phyloP scores from a whole-genome alignment of 2,329 filamentous ascomycete genomes.

The Pyricularia pennisetigena region DNA sequence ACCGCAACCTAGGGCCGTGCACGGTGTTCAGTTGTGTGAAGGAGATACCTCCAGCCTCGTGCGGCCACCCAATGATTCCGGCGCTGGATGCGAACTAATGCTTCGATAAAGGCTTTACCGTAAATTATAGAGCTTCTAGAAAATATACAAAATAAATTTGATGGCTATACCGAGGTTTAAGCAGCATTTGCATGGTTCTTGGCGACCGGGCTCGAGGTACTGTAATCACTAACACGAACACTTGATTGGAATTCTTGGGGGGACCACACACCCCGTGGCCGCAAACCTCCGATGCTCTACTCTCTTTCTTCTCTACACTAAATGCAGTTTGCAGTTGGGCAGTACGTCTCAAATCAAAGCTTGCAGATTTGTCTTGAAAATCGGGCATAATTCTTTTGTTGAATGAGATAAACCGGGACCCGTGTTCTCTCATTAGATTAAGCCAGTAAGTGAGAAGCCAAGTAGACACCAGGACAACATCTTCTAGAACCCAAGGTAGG shows the following conservation, averaged over 20 bases:
- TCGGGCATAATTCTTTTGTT: no score
- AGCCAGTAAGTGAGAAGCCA: background rate
- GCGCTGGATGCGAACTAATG: background rate
- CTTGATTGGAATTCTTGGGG: background rate
- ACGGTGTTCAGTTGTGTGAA: slow-evolving; percentile 17
- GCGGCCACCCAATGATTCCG: background rate
- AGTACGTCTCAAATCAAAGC: no score
- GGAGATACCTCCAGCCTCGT: slow-evolving; percentile 12
- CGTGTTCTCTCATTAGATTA: background rate
- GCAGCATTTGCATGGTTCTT: background rate
- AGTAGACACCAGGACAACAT: background rate
- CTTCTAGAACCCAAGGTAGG: background rate
- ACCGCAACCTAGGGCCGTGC: slow-evolving; percentile 11
- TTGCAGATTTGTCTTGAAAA: no score
- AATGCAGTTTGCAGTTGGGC: background rate
- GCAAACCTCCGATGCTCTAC: background rate
- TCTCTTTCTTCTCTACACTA: background rate
- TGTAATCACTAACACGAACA: background rate
- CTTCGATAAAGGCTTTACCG: background rate
- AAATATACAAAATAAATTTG: background rate
- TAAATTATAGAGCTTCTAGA: background rate
- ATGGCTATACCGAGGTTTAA: background rate
- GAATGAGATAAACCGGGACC: background rate
- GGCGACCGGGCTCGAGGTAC: background rate
- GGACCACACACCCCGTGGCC: background rate